A percentile compares a stretch with the other conserved stretches of the same genome.
Conservation (phyloP, 2,329 filamentous ascomycete genomes). For the Talaromyces funiculosus region DNA sequence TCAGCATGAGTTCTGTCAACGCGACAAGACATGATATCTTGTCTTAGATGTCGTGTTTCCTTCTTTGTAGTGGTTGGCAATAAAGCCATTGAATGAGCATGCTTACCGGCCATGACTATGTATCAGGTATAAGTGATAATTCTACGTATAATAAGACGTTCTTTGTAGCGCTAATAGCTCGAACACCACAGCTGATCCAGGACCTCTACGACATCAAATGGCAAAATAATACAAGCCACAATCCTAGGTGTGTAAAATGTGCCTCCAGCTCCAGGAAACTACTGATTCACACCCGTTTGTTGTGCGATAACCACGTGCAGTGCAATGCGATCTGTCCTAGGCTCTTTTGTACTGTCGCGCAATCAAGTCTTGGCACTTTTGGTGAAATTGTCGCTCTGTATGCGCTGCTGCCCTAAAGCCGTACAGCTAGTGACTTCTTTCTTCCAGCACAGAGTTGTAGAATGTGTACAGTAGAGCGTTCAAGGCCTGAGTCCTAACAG, state of each 20-base stretch:
- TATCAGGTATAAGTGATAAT: constrained; percentile 21
- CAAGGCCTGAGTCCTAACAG: background rate
- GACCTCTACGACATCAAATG: constrained; percentile 38
- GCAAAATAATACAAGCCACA: constrained; percentile 37
- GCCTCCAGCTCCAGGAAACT: constrained; percentile 21
- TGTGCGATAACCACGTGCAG: constrained; percentile 15
- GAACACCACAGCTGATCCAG: constrained; percentile 23
- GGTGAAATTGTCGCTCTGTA: background rate
- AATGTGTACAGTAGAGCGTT: background rate
- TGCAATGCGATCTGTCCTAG: constrained; percentile 15
- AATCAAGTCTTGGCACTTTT: constrained; percentile 3
- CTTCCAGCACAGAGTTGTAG: background rate
- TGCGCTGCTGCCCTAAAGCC: background rate
- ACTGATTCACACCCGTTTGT: constrained; percentile 24
- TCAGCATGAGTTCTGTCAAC: constrained; percentile 26
- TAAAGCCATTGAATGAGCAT: constrained; percentile 42
- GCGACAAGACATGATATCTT: constrained; percentile 1
- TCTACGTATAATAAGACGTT: constrained; percentile 28
- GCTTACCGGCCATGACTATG: constrained; percentile 58
- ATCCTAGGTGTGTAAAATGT: constrained; percentile 22
- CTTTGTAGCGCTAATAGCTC: constrained; percentile 12
- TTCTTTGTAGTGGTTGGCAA: constrained; percentile 1
- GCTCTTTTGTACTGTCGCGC: constrained; percentile 8
- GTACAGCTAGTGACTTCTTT: background rate
- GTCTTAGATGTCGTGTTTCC: background rate